Evolutionary conservation across 768 basidiomycete genomes (phyloP).

Genomic region (Lentinula detonsa): DNA sequence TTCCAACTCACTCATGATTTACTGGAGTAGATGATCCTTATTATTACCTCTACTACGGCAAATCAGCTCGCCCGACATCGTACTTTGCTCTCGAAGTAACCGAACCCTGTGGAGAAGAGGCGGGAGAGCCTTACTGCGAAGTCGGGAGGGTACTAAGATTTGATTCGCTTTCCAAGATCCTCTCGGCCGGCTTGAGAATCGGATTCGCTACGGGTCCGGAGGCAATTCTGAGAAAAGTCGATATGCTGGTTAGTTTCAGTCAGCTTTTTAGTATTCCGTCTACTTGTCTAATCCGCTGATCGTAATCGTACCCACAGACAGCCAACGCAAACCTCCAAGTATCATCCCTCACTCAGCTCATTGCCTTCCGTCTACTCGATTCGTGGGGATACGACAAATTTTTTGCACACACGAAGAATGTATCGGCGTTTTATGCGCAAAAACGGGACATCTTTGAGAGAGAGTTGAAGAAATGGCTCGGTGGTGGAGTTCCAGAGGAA

Average conservation of each 20-base stretch:
- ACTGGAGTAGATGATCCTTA: conserved; percentile 66
- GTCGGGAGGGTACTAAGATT: conserved; percentile 81
- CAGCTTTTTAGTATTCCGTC: not conserved
- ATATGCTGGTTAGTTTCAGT: conserved; percentile 53
- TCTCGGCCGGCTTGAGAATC: conserved; percentile 71
- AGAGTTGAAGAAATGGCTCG: conserved; percentile 71
- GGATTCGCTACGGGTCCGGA: conserved; percentile 79
- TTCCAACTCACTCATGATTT: too few relatives aligned
- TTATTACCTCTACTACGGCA: conserved; percentile 72
- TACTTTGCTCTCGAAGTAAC: conserved; percentile 79
- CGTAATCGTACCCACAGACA: conserved; percentile 37
- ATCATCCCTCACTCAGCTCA: conserved; percentile 58
- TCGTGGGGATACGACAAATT: conserved; percentile 79
- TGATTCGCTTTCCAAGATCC: conserved; percentile 85
- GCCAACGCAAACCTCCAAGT: conserved; percentile 61
- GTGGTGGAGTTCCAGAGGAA: conserved; percentile 8
- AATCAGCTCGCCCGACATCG: conserved; percentile 55
- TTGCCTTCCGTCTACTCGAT: conserved; percentile 50
- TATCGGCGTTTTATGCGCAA: conserved; percentile 67
- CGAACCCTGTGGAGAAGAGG: conserved; percentile 28
- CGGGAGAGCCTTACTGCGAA: conserved; percentile 19
- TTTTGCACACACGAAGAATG: conserved; percentile 54
- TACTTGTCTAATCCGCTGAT: not conserved
- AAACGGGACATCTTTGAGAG: conserved; percentile 76
- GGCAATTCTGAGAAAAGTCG: conserved; percentile 59